Evolutionary conservation across 1,139 yeast species (phyloP), one percentile per base, ranked within the genome.

Genomic region (Yamadazyma conglobata): DNA sequence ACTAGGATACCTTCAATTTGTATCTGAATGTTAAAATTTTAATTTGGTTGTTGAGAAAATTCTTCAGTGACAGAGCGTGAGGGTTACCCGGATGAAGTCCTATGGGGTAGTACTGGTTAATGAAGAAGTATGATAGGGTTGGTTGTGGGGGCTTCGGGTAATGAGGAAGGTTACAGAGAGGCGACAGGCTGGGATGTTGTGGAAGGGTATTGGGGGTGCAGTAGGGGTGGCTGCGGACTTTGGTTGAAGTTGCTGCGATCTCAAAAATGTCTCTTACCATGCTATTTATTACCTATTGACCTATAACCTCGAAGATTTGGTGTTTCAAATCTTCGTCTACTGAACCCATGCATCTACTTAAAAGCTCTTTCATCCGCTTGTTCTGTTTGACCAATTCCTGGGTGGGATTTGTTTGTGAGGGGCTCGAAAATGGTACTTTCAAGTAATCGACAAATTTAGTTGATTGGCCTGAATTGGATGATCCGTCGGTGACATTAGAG

Each of bases 381-480:
- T 37, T 38, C 22, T 38, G 38, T 19, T 24, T 27, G 5, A 11
- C 10, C 10, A 33, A 5, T 9, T 33, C 35, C 6, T 33, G 27
- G 16, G 15, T 29, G 9, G 21, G 15, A 17, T 16, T 14, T 7
- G 5, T 23, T 6, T 21, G 14, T n/a, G 24, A 6, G 15, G 25
- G 25, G 14, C 22, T 18, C 6, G 30, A 13, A 27, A 27, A 31
- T 10, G 61, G 59, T 15, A 56, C 37, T 34, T 54, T 56, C 44
- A 57, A 47, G 35, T 48, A 54, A 25, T 54, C 59, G 6, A 48
- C 39, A 25, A 54, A 49, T 31, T 50, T 51, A 34, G 32, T 32
- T 43, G 32, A 32, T 46, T 44, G 17, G 36, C 31, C 28, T 2
- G 38, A 33, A 23, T 31, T 25, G 7, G 30, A 30, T 4, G 44